Percentiles rank a stretch among this genome's conserved stretches.
Conservation (phyloP, 305 asterid species). For the Fraxinus nigra region DNA sequence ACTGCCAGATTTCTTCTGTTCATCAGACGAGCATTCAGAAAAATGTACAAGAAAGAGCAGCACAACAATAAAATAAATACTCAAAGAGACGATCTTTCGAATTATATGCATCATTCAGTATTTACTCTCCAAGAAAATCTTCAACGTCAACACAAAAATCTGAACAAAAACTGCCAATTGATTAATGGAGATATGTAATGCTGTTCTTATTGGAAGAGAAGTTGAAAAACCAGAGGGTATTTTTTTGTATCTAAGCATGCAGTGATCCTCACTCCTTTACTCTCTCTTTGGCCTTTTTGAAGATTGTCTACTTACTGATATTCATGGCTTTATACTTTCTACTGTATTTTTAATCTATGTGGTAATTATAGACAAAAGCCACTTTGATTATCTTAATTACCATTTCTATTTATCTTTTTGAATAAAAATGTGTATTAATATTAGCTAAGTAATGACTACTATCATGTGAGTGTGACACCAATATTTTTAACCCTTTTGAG, state of each 20-base stretch:
- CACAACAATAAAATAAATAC: conserved; percentile 18
- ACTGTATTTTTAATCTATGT: conserved; percentile 31
- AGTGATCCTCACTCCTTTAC: conserved; percentile 24
- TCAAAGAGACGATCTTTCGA: conserved; percentile 18
- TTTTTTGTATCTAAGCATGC: conserved; percentile 20
- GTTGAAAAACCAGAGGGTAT: background rate
- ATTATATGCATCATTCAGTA: conserved; percentile 23
- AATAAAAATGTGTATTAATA: background rate
- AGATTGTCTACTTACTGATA: conserved; percentile 28
- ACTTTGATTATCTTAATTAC: background rate
- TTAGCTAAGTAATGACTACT: background rate
- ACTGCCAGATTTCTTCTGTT: conserved; percentile 24
- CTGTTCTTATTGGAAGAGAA: conserved; percentile 15
- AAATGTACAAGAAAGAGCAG: conserved; percentile 33
- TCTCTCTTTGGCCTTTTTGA: conserved; percentile 12
- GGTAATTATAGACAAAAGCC: conserved; percentile 30
- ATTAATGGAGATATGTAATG: conserved; percentile 2
- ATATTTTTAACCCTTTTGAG: background rate
- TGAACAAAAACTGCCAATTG: background rate
- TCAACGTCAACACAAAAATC: background rate
- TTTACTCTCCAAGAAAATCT: conserved; percentile 1
- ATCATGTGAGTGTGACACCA: background rate
- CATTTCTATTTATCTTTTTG: background rate
- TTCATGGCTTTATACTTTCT: conserved; percentile 19
- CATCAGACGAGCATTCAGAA: conserved; percentile 34